Evolutionary conservation across 2,329 filamentous ascomycete species (phyloP).

Genomic region (Sclerotinia spermophila): DNA sequence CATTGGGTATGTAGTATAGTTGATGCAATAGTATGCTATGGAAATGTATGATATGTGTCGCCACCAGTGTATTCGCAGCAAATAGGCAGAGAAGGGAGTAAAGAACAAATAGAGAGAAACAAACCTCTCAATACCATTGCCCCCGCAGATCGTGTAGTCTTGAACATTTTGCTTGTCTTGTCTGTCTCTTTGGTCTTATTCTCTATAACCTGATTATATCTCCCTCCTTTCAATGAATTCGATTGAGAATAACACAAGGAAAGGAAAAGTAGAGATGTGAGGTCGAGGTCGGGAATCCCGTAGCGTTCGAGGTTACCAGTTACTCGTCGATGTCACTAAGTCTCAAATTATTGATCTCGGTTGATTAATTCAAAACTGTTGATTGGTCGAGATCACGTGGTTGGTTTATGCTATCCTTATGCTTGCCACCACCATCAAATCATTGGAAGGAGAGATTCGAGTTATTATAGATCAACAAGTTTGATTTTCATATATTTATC

Average conservation of each 20-base stretch:
- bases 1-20: background rate
- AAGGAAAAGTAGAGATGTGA: background rate
- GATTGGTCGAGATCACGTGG: conserved; percentile 19
- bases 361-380: conserved; percentile 17
- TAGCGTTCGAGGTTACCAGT: background rate
- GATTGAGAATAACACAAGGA: background rate
- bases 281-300: background rate
- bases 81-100: background rate
- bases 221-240: background rate
- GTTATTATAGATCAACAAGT: background rate
- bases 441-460: background rate
- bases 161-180: conserved; percentile 39
- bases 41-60: background rate
- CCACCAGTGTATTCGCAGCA: background rate
- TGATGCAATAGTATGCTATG: background rate
- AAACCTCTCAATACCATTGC: conserved; percentile 43
- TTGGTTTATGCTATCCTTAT: background rate
- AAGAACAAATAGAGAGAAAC: conserved; percentile 10
- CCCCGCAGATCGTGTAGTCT: conserved; percentile 42
- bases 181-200: background rate
- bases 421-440: background rate
- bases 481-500: background rate
- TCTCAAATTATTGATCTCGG: conserved; percentile 14
- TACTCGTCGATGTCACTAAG: conserved; percentile 16
- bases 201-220: background rate